phyloP scores from a whole-genome alignment of 441 rosid genomes.

The Isatis lusitanica region DNA sequence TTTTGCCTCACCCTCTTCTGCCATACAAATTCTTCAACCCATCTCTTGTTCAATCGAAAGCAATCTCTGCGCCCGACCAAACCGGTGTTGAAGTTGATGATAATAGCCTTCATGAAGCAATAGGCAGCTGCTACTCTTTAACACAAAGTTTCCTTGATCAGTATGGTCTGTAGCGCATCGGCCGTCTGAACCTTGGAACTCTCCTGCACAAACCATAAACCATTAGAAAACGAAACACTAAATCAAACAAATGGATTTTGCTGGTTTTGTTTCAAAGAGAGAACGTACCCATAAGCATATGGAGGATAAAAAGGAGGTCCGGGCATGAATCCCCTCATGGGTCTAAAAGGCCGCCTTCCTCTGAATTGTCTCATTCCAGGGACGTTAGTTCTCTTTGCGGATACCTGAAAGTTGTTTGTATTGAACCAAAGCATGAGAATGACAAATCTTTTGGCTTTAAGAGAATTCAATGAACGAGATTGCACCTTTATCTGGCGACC shows the following conservation, averaged over 20 bases:
- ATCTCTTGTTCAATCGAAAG: background rate
- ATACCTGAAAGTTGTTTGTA: slow-evolving; percentile 45
- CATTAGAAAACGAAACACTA: background rate
- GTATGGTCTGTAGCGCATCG: slow-evolving; percentile 74
- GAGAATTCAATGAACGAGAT: slow-evolving; percentile 2
- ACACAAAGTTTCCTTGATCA: slow-evolving; percentile 27
- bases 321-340: slow-evolving; percentile 64
- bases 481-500: slow-evolving; percentile 79
- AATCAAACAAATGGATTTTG: background rate
- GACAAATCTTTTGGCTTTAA: background rate
- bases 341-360: slow-evolving; percentile 66
- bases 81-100: background rate
- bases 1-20: background rate
- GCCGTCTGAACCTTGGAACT: slow-evolving; percentile 74
- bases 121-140: slow-evolving; percentile 19
- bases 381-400: slow-evolving; percentile 73
- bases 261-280: background rate
- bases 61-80: background rate
- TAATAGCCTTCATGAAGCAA: slow-evolving; percentile 10
- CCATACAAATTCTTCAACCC: slow-evolving; percentile 22
- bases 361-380: slow-evolving; percentile 77
- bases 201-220: slow-evolving; percentile 47
- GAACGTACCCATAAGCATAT: slow-evolving; percentile 64
- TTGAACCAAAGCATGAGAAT: slow-evolving; percentile 8
- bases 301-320: slow-evolving; percentile 54